These are phyloP conservation scores for Schizophyllum amplum DNA, from an alignment of 1,284 basidiomycete species.

Conservation along the genomic window DNA sequence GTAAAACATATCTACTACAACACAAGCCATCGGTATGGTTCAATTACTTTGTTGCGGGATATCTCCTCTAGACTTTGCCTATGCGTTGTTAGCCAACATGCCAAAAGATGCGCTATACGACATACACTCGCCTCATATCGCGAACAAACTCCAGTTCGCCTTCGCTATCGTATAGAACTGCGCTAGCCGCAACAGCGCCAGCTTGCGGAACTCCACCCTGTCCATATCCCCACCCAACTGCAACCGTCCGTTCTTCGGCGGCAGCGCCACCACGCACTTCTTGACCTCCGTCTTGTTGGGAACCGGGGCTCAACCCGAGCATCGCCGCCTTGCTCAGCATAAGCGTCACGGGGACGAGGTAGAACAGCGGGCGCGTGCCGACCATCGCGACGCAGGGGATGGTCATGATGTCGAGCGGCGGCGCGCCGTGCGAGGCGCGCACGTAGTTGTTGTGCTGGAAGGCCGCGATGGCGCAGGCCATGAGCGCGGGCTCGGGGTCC, in stretches of 20 bases:
- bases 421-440: slow-evolving; percentile 1
- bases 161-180: background rate
- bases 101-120: no score
- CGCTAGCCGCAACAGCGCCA: background rate
- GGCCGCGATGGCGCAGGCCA: slow-evolving; percentile 26
- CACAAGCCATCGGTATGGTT: no score
- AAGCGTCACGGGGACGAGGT: slow-evolving; percentile 17
- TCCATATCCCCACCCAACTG: background rate
- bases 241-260: background rate
- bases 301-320: slow-evolving; percentile 1
- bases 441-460: slow-evolving; percentile 21
- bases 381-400: slow-evolving; percentile 17
- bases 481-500: slow-evolving; percentile 23
- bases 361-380: slow-evolving; percentile 18
- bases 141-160: background rate
- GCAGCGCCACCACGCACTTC: slow-evolving; percentile 4
- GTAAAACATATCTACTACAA: no score
- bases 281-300: slow-evolving; percentile 8
- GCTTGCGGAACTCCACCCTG: background rate
- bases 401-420: slow-evolving; percentile 9
- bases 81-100: no score
- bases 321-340: slow-evolving; percentile 12
- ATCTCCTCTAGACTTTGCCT: no score
- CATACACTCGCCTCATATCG: background rate
- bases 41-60: no score